Conservation (phyloP, 495 filamentous ascomycete species). For the Bryoglossum gracile region DNA sequence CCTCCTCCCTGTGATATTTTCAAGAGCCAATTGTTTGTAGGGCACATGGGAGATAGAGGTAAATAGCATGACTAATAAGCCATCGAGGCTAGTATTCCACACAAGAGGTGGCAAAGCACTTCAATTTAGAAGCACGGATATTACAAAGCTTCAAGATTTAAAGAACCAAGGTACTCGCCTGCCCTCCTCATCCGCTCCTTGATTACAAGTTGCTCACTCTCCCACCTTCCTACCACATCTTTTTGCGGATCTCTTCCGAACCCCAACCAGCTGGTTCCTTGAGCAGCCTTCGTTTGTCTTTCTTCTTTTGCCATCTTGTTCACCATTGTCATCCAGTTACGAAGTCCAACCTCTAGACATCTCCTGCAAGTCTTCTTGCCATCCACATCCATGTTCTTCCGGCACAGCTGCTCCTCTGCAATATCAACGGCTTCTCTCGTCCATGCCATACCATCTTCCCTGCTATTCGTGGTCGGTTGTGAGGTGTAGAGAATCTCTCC, state of each 20-base stretch:
- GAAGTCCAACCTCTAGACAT: conserved; percentile 61
- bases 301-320: conserved; percentile 27
- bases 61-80: too few species aligned
- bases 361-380: conserved; percentile 56
- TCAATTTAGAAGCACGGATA: too few species aligned
- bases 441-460: conserved; percentile 71
- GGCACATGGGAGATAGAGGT: too few species aligned
- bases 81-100: too few species aligned
- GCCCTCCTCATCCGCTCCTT: conserved; percentile 37
- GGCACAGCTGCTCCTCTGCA: conserved; percentile 44
- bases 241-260: conserved; percentile 25
- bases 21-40: too few species aligned
- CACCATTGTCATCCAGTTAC: conserved; percentile 73
- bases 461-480: conserved; percentile 19
- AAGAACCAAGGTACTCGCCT: conserved; percentile 2
- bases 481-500: conserved; percentile 84
- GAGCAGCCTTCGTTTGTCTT: conserved; percentile 28
- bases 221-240: conserved; percentile 35
- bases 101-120: too few species aligned
- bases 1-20: too few species aligned
- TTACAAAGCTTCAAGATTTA: too few species aligned
- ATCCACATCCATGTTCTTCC: conserved; percentile 39
- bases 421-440: conserved; percentile 74
- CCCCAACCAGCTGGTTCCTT: conserved; percentile 9
- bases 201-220: conserved; percentile 46